Base-by-base conservation (phyloP, 345 rosid species). In the Eutrema japonicum region DNA sequence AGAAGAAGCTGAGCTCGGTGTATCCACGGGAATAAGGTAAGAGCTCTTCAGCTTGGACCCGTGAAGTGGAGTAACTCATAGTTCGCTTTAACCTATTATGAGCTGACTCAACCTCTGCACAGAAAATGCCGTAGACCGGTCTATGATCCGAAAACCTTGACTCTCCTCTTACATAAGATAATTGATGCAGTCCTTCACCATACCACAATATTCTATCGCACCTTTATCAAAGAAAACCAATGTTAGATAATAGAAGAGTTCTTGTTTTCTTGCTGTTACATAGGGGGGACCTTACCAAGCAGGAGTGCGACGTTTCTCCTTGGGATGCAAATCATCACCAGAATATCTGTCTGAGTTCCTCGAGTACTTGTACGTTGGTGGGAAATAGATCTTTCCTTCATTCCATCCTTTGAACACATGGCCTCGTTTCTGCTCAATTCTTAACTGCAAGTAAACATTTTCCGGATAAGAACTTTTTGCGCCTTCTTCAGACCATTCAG, bases 341-440 rank as follows among this genome's bases (percentile, higher is more conserved):
- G 99, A 85, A 60, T 95, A 95, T 85, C 97, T 85, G 80, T 95
- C 99, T 10, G 99, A 95, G 79, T 95, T 90, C n/a, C 90, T 90
- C 4, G 96, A 90, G 80, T 92, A 95, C 77, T 95, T 95, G 85
- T 95, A 95, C 0, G 99, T 95, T 8, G 99, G 99, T 49, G 99
- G 98, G 78, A 95, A 95, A 71, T 92, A 95, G 50, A 95, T 95
- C 71, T 90, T 92, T 51, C 98, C 97, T 81, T 95, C 99, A 47
- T 84, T 79, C 99, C 99, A 95, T 35, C 90, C 96, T 45, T 79
- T 85, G 76, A 95, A 95, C 60, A 82, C 97, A 54, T 88, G 92
- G 18, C 97, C 91, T 38, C 82, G 82, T 60, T 86, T 89, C 83
- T 95, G 99, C 83, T 95, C 98, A 66, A 83, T 90, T 67, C 98